Evolutionary conservation across 2,329 filamentous ascomycete species (phyloP).

Genomic region (Colletotrichum graminicola): DNA sequence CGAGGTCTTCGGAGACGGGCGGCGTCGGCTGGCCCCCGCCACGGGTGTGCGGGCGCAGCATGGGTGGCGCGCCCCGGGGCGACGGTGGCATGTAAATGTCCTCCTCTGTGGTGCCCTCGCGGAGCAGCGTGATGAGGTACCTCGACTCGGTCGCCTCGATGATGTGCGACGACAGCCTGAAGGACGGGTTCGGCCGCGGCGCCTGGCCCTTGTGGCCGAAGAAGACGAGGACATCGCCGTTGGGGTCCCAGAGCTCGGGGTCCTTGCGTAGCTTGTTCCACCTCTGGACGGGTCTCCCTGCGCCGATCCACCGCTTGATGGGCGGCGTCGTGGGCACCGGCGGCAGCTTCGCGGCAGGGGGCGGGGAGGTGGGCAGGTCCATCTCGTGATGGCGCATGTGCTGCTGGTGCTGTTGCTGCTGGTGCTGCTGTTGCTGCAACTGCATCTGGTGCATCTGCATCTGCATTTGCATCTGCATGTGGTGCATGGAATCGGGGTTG

Average conservation of each 20-base stretch:
- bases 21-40: slow-evolving; percentile 56
- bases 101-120: slow-evolving; percentile 66
- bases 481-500: slow-evolving; percentile 35
- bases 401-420: too few relatives aligned
- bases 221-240: slow-evolving; percentile 71
- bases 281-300: slow-evolving; percentile 60
- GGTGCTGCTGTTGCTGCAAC: slow-evolving; percentile 31
- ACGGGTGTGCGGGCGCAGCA: slow-evolving; percentile 50
- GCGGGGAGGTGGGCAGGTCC: slow-evolving; percentile 41
- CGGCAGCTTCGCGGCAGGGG: slow-evolving; percentile 44
- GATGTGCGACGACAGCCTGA: slow-evolving; percentile 69
- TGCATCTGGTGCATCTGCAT: slow-evolving; percentile 27
- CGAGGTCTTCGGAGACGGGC: slow-evolving; percentile 60
- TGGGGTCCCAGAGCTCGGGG: slow-evolving; percentile 71
- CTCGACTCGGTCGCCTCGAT: slow-evolving; percentile 69
- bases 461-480: slow-evolving; percentile 31
- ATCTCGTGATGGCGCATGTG: slow-evolving; percentile 27
- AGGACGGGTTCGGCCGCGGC: slow-evolving; percentile 63
- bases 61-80: slow-evolving; percentile 56
- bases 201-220: slow-evolving; percentile 61
- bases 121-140: slow-evolving; percentile 65
- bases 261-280: slow-evolving; percentile 72
- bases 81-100: slow-evolving; percentile 59
- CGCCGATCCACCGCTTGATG: slow-evolving; percentile 67
- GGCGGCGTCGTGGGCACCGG: slow-evolving; percentile 50